Conservation (phyloP, 208 protist genomes). For the Leishmania mexicana region DNA sequence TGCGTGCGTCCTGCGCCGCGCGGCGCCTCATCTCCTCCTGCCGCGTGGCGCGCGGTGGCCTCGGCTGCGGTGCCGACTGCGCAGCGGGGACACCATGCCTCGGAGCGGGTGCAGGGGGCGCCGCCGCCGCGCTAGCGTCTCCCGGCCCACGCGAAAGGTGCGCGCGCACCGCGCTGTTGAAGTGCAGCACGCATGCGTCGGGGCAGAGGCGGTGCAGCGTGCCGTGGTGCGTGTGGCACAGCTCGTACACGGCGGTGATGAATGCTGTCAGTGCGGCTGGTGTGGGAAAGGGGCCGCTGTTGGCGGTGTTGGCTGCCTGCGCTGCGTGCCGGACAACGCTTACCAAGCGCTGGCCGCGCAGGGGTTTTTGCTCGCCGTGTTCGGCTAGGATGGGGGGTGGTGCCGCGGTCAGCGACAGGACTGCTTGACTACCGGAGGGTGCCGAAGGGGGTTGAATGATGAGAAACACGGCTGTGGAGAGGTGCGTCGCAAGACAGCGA, state of each 20-base stretch:
- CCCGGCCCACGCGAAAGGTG: not conserved
- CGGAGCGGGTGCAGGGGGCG: not conserved
- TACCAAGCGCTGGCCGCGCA: not conserved
- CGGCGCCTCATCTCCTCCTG: not conserved
- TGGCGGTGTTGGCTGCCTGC: constrained; percentile 12
- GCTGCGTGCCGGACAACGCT: not conserved
- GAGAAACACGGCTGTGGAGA: constrained; percentile 3
- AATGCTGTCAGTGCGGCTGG: constrained; percentile 19
- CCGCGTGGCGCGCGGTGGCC: not conserved
- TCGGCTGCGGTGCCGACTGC: not conserved
- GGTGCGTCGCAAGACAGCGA: not conserved
- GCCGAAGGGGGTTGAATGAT: not conserved
- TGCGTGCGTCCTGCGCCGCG: constrained; percentile 14
- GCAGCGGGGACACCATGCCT: not conserved
- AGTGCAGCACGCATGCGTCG: constrained; percentile 27
- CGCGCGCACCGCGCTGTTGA: constrained; percentile 21
- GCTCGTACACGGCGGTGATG: constrained; percentile 13
- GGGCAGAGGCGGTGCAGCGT: constrained; percentile 14
- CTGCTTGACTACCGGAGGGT: not conserved
- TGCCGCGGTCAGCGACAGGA: not conserved
- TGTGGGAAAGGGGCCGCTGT: constrained; percentile 20
- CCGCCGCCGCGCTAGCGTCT: not conserved
- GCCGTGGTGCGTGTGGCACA: constrained; percentile 19
- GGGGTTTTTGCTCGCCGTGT: not conserved
- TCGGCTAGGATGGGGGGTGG: not conserved